Percentiles rank a stretch among this genome's conserved stretches.
Conservation (phyloP, 345 rosid genomes). For the Reutealis trisperma region DNA sequence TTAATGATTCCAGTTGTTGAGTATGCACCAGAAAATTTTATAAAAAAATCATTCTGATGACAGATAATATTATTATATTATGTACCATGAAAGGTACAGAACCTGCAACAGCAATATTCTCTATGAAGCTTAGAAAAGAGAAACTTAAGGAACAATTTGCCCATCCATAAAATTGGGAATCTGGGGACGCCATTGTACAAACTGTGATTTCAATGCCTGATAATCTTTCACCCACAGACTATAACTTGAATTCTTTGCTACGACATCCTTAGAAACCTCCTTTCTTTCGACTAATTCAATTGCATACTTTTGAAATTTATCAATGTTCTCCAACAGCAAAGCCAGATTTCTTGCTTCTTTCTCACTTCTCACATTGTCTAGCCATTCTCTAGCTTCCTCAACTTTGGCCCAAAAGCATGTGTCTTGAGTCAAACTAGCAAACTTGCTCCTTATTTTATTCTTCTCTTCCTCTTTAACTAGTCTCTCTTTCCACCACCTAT, state of each 20-base stretch:
- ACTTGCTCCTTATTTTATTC: slow-evolving; percentile 40
- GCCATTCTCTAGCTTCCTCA: slow-evolving; percentile 69
- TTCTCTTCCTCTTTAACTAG: slow-evolving; percentile 3
- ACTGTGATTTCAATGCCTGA: slow-evolving; percentile 33
- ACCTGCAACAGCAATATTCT: not conserved
- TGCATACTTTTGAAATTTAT: slow-evolving; percentile 43
- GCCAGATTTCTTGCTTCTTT: slow-evolving; percentile 25
- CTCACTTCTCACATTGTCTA: slow-evolving; percentile 44
- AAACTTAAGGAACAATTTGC: slow-evolving; percentile 29
- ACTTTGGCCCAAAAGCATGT: slow-evolving; percentile 85
- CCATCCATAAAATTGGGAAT: slow-evolving; percentile 25
- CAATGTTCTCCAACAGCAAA: slow-evolving; percentile 37
- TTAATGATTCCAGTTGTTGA: not conserved
- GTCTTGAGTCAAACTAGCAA: slow-evolving; percentile 73
- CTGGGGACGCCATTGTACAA: slow-evolving; percentile 3
- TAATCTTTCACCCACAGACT: slow-evolving; percentile 50
- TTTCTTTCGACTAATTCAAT: slow-evolving; percentile 40
- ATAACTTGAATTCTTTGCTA: slow-evolving; percentile 68
- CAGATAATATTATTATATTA: too few species aligned
- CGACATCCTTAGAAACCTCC: slow-evolving; percentile 71
- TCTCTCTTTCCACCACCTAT: slow-evolving; percentile 58
- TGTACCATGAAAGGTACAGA: not conserved
- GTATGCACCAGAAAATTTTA: too few species aligned
- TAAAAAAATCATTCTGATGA: too few species aligned
- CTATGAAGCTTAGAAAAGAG: not conserved